Evolutionary conservation across 306 rosid genomes (phyloP).

Genomic region (Casuarina glauca): DNA sequence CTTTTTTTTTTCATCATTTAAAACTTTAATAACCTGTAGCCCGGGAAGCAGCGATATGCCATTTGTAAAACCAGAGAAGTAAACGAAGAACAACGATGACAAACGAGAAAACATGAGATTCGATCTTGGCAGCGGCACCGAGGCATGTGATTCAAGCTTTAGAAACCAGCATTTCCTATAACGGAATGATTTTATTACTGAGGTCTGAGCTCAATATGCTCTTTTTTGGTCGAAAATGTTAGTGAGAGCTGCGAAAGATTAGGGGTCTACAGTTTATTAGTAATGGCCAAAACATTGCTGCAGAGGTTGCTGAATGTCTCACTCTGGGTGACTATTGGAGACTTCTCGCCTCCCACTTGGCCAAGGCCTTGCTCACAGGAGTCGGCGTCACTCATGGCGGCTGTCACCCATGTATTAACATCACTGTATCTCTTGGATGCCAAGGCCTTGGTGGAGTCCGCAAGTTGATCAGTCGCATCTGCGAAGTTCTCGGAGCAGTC

Average conservation of each 20-base stretch:
- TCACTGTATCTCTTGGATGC: background rate
- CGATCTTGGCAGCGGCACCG: background rate
- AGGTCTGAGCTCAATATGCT: background rate
- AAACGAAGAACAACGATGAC: background rate
- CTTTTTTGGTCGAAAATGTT: no score
- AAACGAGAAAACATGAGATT: no score
- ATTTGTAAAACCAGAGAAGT: no score
- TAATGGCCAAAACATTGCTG: conserved; percentile 23
- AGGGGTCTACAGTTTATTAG: background rate
- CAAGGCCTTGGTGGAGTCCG: background rate
- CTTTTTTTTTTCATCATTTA: no score
- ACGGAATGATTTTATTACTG: background rate
- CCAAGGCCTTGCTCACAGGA: conserved; percentile 23
- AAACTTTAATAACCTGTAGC: no score
- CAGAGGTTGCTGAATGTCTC: background rate
- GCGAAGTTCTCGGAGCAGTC: conserved; percentile 16
- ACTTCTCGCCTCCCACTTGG: background rate
- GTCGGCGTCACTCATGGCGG: conserved; percentile 14
- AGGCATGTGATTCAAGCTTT: background rate
- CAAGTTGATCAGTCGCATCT: conserved; percentile 5
- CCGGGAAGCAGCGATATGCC: no score
- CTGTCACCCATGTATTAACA: conserved; percentile 13
- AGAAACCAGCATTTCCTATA: background rate
- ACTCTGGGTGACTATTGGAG: background rate
- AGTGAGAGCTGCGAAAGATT: background rate